Percentiles rank a stretch among this genome's conserved stretches.
These are phyloP conservation scores for Jatropha multifida DNA, from an alignment of 441 rosid species.

Conservation along the genomic window DNA sequence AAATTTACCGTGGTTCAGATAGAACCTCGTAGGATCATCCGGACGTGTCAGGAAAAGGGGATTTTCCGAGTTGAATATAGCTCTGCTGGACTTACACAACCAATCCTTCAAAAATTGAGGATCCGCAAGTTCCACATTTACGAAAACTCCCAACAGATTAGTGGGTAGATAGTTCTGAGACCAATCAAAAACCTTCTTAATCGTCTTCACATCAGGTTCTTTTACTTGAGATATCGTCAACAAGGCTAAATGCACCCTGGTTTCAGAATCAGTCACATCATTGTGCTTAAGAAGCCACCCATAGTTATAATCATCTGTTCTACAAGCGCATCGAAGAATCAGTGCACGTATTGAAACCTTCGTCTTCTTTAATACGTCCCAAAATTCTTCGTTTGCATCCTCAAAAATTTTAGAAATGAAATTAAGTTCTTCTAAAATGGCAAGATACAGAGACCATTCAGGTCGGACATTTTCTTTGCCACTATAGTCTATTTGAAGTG, in stretches of 20 bases:
- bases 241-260: background rate
- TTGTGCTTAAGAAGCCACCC: background rate
- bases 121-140: background rate
- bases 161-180: background rate
- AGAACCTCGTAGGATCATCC: background rate
- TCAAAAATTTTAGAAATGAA: background rate
- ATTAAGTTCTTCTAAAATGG: background rate
- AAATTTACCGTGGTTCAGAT: background rate
- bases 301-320: background rate
- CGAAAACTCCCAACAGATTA: background rate
- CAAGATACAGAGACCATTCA: background rate
- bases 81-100: background rate
- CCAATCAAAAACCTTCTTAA: background rate
- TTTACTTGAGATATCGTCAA: background rate
- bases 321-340: background rate
- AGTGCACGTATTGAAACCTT: background rate
- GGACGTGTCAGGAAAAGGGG: background rate
- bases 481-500: background rate
- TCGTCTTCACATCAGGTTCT: background rate
- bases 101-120: background rate
- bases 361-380: background rate
- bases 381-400: background rate
- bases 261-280: background rate
- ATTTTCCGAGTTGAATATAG: background rate
- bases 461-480: background rate